phyloP scores from a whole-genome alignment of 371 early-diverging fungal genomes.

The Mortierella sp. region DNA sequence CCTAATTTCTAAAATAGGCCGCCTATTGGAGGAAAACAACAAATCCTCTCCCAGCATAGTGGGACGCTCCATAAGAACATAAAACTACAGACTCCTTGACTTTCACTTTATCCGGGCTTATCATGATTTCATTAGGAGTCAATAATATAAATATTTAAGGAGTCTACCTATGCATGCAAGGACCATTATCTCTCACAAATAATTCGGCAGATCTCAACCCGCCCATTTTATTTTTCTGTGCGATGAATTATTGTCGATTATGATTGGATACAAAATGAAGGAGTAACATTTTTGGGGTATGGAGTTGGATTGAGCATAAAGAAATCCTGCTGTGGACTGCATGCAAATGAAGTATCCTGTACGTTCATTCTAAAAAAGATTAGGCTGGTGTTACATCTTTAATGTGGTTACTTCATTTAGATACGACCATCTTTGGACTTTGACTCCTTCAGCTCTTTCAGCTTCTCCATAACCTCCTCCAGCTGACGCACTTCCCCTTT shows the following conservation, averaged over 20 bases:
- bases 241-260: no score
- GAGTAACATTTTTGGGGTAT: no score
- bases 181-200: no score
- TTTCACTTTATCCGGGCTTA: neutral
- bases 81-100: neutral
- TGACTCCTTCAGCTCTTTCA: constrained; percentile 68
- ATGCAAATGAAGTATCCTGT: neutral
- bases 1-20: neutral
- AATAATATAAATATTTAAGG: neutral
- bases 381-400: neutral
- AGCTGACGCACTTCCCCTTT: constrained; percentile 74
- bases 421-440: constrained; percentile 67
- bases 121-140: neutral
- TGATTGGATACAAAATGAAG: no score
- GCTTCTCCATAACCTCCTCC: constrained; percentile 56
- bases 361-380: neutral
- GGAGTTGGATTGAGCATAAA: neutral
- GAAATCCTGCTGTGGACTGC: neutral
- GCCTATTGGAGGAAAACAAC: neutral
- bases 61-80: constrained; percentile 3
- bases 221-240: no score
- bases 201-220: no score
- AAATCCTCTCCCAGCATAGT: neutral
- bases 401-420: constrained; percentile 17
- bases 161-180: neutral